Conservation (phyloP, 1,284 basidiomycete species). For the Fomitopsis palustris region DNA sequence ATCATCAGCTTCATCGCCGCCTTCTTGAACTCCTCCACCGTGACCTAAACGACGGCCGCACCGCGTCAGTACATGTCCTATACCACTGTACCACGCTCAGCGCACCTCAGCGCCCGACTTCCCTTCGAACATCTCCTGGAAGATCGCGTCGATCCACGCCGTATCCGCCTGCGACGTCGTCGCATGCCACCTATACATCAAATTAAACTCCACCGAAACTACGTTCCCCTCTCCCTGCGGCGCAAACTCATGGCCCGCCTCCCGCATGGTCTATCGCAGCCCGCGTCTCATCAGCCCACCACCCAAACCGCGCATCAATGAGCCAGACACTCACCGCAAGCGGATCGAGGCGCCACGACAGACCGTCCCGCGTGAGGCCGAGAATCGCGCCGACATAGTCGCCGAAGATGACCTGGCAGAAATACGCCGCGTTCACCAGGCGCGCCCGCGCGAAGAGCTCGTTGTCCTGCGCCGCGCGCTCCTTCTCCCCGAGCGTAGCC, state of each 20-base stretch:
- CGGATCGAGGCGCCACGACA: conserved; percentile 59
- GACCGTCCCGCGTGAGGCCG: conserved; percentile 58
- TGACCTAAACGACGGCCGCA: no score
- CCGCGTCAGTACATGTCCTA: not conserved
- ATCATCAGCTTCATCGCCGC: conserved; percentile 27
- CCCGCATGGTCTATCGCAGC: conserved; percentile 41
- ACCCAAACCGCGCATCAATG: not conserved
- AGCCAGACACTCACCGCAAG: conserved; percentile 41
- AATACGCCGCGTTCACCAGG: conserved; percentile 57
- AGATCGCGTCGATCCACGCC: conserved; percentile 48
- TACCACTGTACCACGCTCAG: not conserved
- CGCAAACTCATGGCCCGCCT: conserved; percentile 40
- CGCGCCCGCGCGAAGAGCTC: conserved; percentile 76
- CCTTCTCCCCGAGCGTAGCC: conserved; percentile 27
- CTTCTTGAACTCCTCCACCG: conserved; percentile 38
- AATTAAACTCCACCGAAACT: conserved; percentile 71
- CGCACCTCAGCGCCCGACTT: conserved; percentile 10
- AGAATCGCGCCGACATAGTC: conserved; percentile 76
- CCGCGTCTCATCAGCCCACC: not conserved
- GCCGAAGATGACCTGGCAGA: conserved; percentile 66
- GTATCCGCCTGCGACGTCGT: conserved; percentile 59
- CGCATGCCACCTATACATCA: conserved; percentile 76
- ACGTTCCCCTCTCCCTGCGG: conserved; percentile 70
- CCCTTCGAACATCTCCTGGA: conserved; percentile 14
- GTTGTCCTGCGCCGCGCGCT: conserved; percentile 51